Evolutionary conservation across 1,284 basidiomycete species (phyloP).

Genomic region (Leccinum subatratum): DNA sequence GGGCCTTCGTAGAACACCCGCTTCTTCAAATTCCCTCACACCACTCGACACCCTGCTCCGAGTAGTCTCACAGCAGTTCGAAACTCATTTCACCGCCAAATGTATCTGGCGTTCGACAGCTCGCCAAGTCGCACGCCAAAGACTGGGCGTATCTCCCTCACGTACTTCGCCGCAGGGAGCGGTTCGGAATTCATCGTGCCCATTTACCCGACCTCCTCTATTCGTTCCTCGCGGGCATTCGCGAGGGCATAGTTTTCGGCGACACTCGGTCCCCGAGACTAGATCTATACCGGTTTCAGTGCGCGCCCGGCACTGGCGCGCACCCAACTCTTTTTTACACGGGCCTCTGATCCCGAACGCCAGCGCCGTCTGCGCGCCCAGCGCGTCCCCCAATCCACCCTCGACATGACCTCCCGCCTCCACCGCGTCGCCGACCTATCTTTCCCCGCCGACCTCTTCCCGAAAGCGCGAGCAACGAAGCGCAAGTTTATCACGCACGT

Average conservation of each 20-base stretch:
- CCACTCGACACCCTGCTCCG: no score
- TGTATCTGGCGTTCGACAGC: conserved; percentile 15
- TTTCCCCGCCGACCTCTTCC: no score
- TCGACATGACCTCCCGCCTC: no score
- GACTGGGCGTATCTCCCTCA: conserved; percentile 9
- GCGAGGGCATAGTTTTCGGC: conserved; percentile 23
- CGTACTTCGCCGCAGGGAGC: conserved; percentile 31
- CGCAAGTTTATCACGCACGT: no score
- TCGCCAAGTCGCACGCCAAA: conserved; percentile 20
- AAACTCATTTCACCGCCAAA: no score
- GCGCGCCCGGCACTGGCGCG: conserved; percentile 15
- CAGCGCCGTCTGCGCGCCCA: no score
- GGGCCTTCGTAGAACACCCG: no score
- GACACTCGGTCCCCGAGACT: conserved; percentile 8
- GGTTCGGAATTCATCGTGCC: conserved; percentile 35
- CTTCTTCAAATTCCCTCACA: no score
- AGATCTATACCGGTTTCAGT: conserved; percentile 18
- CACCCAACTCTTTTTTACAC: conserved; percentile 36
- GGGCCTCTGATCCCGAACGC: conserved; percentile 33
- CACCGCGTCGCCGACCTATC: no score
- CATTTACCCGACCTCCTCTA: conserved; percentile 31
- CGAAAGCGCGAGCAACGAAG: no score
- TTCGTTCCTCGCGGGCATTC: conserved; percentile 18
- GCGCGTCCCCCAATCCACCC: no score
- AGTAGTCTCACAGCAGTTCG: no score